Evolutionary conservation across 2,329 filamentous ascomycete genomes (phyloP).

Genomic region (Cladophialophora immunda): DNA sequence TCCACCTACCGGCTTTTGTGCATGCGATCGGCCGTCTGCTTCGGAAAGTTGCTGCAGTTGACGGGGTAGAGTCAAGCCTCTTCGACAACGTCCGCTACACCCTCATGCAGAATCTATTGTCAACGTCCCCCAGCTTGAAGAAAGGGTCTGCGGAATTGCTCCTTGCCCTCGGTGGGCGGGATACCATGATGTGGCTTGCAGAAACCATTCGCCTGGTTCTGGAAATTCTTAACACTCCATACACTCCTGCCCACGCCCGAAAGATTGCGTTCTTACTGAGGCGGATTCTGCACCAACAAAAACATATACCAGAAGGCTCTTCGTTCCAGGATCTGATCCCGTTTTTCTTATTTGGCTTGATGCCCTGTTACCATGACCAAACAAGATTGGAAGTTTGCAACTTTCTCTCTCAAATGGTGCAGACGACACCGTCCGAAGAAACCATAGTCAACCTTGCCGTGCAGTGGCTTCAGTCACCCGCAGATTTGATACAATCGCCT

Average conservation of each 20-base stretch:
- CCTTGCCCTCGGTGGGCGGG: slow-evolving; percentile 63
- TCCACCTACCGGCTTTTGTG: slow-evolving; percentile 70
- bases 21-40: slow-evolving; percentile 55
- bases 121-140: slow-evolving; percentile 77
- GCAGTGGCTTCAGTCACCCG: slow-evolving; percentile 69
- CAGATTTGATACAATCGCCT: slow-evolving; percentile 1
- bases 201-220: slow-evolving; percentile 72
- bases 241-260: slow-evolving; percentile 79
- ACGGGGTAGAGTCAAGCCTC: slow-evolving; percentile 65
- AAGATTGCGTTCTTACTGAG: slow-evolving; percentile 85
- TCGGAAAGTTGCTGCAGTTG: slow-evolving; percentile 48
- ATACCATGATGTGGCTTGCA: slow-evolving; percentile 54
- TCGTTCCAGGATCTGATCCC: slow-evolving; percentile 79
- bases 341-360: slow-evolving; percentile 84
- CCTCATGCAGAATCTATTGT: slow-evolving; percentile 76
- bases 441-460: slow-evolving; percentile 76
- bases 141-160: slow-evolving; percentile 77
- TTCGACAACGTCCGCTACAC: slow-evolving; percentile 62
- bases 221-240: slow-evolving; percentile 78
- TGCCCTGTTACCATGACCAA: slow-evolving; percentile 84
- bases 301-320: slow-evolving; percentile 64
- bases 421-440: slow-evolving; percentile 75
- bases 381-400: slow-evolving; percentile 86
- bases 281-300: slow-evolving; percentile 74
- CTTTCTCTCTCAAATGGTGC: slow-evolving; percentile 77